Conservation (phyloP, 2,329 filamentous ascomycete genomes). For the Pseudocercospora cruenta region DNA sequence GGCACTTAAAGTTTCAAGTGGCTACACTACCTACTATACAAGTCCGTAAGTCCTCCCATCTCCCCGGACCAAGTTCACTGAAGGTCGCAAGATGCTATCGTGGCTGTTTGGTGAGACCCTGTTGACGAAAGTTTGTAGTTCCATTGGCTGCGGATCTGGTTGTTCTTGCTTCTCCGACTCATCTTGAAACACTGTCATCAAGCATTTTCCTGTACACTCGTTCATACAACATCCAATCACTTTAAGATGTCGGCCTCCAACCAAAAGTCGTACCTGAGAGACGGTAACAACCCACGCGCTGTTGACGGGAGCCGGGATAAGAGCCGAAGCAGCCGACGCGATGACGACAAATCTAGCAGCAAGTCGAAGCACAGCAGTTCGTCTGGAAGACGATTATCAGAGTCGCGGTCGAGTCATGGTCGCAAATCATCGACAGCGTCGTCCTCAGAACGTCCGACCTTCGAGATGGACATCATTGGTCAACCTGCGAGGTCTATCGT, state of each 20-base stretch:
- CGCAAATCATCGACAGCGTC: slow-evolving; percentile 27
- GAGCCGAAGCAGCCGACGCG: slow-evolving; percentile 25
- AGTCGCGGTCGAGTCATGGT: slow-evolving; percentile 32
- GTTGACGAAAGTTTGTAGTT: slow-evolving; percentile 15
- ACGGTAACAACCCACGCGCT: slow-evolving; percentile 34
- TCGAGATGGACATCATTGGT: slow-evolving; percentile 39
- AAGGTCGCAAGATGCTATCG: slow-evolving; percentile 5
- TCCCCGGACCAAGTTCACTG: slow-evolving; percentile 7
- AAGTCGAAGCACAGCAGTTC: slow-evolving; percentile 29
- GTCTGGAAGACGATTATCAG: slow-evolving; percentile 26
- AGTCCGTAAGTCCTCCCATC: slow-evolving; percentile 19
- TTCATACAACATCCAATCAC: slow-evolving; percentile 11
- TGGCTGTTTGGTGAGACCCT: slow-evolving; percentile 19
- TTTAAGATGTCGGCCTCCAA: slow-evolving; percentile 30
- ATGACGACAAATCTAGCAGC: slow-evolving; percentile 27
- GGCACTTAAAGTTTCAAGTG: slow-evolving; percentile 24
- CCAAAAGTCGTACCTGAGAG: slow-evolving; percentile 34
- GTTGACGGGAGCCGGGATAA: slow-evolving; percentile 33
- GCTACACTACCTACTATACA: slow-evolving; percentile 20
- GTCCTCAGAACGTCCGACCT: slow-evolving; percentile 29
- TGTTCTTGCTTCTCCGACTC: slow-evolving; percentile 9
- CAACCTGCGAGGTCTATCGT: slow-evolving; percentile 33
- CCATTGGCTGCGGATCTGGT: slow-evolving; percentile 14
- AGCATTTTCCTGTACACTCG: slow-evolving; percentile 13
- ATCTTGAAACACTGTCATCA: slow-evolving; percentile 21